Conservation (phyloP, 2,329 filamentous ascomycete species). For the Hypoxylon sp. region DNA sequence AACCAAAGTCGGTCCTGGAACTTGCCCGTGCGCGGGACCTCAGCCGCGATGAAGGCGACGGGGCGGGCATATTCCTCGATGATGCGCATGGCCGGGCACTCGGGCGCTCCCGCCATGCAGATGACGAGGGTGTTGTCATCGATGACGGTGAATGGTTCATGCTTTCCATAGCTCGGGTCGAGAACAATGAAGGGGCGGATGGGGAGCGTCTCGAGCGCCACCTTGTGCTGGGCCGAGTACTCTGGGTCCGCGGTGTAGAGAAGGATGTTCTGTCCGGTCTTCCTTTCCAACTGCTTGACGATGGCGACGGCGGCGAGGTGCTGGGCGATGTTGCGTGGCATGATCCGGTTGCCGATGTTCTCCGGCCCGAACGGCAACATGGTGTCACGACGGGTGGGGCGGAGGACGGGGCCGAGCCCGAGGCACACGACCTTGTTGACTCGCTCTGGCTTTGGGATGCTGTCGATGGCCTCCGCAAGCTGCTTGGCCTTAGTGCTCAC, state of each 20-base stretch:
- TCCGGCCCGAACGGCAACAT: background rate
- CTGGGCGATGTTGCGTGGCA: conserved; percentile 27
- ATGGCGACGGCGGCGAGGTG: conserved; percentile 31
- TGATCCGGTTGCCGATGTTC: background rate
- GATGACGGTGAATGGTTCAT: conserved; percentile 33
- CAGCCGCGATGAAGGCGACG: conserved; percentile 22
- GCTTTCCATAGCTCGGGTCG: conserved; percentile 24
- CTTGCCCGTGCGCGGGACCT: conserved; percentile 7
- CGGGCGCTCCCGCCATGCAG: conserved; percentile 9
- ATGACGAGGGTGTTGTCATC: conserved; percentile 32
- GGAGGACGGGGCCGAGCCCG: conserved; percentile 23
- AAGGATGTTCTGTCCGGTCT: conserved; percentile 6
- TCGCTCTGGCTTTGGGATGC: conserved; percentile 24
- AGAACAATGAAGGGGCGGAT: conserved; percentile 25
- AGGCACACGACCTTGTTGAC: conserved; percentile 35
- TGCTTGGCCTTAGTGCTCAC: conserved; percentile 14
- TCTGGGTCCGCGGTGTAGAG: conserved; percentile 33
- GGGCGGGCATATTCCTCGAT: conserved; percentile 34
- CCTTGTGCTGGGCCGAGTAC: conserved; percentile 23
- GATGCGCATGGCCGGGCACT: conserved; percentile 27
- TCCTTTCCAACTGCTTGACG: conserved; percentile 19
- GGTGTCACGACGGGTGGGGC: background rate
- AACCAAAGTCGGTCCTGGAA: conserved; percentile 35
- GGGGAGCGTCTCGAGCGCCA: conserved; percentile 20
- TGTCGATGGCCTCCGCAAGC: conserved; percentile 23